These are phyloP conservation scores for Pyrenophora teres DNA, from an alignment of 2,329 filamentous ascomycete species.

Conservation along the genomic window DNA sequence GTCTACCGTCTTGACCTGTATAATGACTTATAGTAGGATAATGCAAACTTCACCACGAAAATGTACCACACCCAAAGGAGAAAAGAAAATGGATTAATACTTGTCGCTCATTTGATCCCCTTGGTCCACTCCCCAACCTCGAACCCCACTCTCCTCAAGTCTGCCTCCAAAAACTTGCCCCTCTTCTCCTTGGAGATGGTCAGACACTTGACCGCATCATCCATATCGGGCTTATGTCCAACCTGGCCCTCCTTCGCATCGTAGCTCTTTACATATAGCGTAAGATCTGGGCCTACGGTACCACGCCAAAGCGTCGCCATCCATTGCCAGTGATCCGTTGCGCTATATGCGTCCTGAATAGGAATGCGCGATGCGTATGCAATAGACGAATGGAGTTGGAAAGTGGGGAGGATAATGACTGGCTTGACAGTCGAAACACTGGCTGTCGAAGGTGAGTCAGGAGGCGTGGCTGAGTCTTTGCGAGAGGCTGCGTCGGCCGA, in stretches of 20 bases:
- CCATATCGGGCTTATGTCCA: constrained; percentile 50
- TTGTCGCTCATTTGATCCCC: constrained; percentile 17
- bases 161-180: constrained; percentile 50
- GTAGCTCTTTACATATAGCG: constrained; percentile 64
- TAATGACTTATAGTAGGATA: background rate
- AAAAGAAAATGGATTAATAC: background rate
- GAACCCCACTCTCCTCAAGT: constrained; percentile 76
- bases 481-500: constrained; percentile 11
- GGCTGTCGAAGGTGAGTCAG: constrained; percentile 10
- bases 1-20: background rate
- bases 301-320: constrained; percentile 92
- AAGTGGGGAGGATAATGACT: constrained; percentile 77
- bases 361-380: constrained; percentile 73
- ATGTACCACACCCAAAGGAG: background rate
- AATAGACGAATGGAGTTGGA: constrained; percentile 79
- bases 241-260: constrained; percentile 32
- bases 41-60: background rate
- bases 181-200: constrained; percentile 45
- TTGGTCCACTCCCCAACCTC: constrained; percentile 83
- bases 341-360: constrained; percentile 76
- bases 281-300: constrained; percentile 79
- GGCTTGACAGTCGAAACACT: constrained; percentile 54
- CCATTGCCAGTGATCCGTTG: constrained; percentile 97
- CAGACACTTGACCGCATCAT: constrained; percentile 47
- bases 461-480: constrained; percentile 26